Percentiles rank a stretch among this genome's conserved stretches.
These are phyloP conservation scores for Penicillium thymicola DNA, from an alignment of 2,329 filamentous ascomycete genomes.

Conservation along the genomic window DNA sequence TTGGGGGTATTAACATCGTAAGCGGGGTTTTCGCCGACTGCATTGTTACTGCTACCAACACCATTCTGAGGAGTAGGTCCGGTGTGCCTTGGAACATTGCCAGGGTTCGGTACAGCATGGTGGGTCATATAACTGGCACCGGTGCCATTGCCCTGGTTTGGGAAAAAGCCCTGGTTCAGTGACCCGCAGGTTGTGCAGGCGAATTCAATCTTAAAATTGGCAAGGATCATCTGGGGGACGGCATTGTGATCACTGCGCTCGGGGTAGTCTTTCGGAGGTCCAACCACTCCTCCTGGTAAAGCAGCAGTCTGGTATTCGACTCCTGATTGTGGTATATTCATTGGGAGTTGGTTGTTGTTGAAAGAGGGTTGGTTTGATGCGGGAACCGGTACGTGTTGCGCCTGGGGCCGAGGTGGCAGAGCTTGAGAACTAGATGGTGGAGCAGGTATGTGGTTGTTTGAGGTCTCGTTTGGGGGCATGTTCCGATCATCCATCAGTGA, in stretches of 20 bases:
- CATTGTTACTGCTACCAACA: conserved; percentile 14
- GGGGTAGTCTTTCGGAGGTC: conserved; percentile 25
- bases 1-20: conserved; percentile 26
- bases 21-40: conserved; percentile 21
- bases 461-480: conserved; percentile 23
- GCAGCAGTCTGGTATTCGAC: conserved; percentile 22
- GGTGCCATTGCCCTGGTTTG: conserved; percentile 37
- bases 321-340: conserved; percentile 22
- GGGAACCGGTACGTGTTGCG: conserved; percentile 21
- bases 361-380: conserved; percentile 23
- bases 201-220: conserved; percentile 42
- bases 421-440: conserved; percentile 21
- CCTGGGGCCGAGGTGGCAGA: conserved; percentile 21
- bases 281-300: conserved; percentile 18
- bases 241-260: conserved; percentile 24
- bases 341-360: conserved; percentile 21
- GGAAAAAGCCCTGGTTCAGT: conserved; percentile 39
- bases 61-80: conserved; percentile 19
- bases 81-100: conserved; percentile 15
- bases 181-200: conserved; percentile 39
- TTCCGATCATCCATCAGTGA: conserved; percentile 27
- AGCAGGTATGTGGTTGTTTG: conserved; percentile 19
- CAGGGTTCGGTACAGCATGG: conserved; percentile 21
- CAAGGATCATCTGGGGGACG: conserved; percentile 31
- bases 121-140: conserved; percentile 29